phyloP scores from a whole-genome alignment of 2,329 filamentous ascomycete species.

The Alternaria rosae region DNA sequence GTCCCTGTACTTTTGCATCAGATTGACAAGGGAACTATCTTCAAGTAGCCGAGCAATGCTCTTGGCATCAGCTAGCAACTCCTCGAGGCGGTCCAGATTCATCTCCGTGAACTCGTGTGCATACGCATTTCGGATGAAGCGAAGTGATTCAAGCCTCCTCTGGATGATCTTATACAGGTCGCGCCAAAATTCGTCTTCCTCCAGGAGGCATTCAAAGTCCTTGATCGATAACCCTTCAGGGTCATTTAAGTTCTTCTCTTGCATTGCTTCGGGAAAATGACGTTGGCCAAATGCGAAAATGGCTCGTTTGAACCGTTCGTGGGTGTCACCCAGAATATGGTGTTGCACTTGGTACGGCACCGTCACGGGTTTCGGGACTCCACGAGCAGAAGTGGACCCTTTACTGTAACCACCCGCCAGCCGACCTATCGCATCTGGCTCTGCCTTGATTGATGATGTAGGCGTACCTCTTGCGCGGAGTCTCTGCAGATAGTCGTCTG shows the following conservation, averaged over 20 bases:
- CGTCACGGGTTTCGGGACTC: not conserved
- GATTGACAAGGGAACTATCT: not conserved
- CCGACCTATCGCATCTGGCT: not conserved
- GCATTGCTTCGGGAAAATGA: not conserved
- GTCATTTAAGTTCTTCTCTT: not conserved
- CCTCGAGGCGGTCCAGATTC: not conserved
- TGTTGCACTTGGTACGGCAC: not conserved
- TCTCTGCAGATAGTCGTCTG: not conserved
- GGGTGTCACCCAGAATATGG: not conserved
- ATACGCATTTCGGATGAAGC: slow-evolving; percentile 3
- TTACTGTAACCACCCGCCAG: not conserved
- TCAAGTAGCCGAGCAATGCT: not conserved
- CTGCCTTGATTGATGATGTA: not conserved
- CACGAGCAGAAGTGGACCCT: not conserved
- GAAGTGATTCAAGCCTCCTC: not conserved
- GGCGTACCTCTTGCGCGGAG: not conserved
- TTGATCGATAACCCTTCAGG: not conserved
- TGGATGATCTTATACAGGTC: not conserved
- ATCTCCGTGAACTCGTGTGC: not conserved
- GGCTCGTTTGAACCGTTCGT: not conserved
- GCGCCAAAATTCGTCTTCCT: not conserved
- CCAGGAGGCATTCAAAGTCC: not conserved
- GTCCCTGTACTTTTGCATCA: not conserved
- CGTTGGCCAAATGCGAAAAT: not conserved
- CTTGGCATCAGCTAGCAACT: slow-evolving; percentile 1